phyloP scores from a whole-genome alignment of 805 yeast species.

The Starmerella tilneyi region DNA sequence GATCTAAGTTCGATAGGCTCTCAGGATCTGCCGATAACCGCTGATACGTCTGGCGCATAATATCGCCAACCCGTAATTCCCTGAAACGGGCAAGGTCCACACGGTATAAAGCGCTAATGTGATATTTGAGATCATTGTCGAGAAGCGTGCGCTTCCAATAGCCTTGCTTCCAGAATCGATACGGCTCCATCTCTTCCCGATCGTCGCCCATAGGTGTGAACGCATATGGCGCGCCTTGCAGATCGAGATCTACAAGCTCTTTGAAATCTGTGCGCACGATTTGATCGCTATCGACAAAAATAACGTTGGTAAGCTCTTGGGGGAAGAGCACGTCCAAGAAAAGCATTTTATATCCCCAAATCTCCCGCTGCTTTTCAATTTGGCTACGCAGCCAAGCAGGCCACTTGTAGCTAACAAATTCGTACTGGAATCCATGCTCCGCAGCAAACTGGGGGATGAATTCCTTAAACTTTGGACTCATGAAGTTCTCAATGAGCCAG shows the following conservation, averaged over 20 bases:
- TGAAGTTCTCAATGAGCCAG: constrained; percentile 76
- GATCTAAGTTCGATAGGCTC: constrained; percentile 76
- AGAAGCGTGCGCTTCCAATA: constrained; percentile 68
- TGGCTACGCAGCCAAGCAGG: constrained; percentile 81
- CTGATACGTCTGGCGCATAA: constrained; percentile 75
- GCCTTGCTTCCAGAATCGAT: constrained; percentile 85
- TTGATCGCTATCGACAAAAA: constrained; percentile 82
- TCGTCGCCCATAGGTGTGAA: constrained; percentile 82
- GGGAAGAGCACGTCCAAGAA: constrained; percentile 86
- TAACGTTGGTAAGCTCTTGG: constrained; percentile 56
- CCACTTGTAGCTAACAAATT: constrained; percentile 81
- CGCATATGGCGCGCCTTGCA: constrained; percentile 77
- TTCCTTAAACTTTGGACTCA: constrained; percentile 58
- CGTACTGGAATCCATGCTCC: constrained; percentile 55
- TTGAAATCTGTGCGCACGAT: constrained; percentile 64
- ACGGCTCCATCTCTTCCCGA: constrained; percentile 69
- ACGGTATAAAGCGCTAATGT: constrained; percentile 75
- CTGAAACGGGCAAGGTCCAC: constrained; percentile 66
- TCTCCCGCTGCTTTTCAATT: constrained; percentile 61
- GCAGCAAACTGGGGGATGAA: constrained; percentile 52
- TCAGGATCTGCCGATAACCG: constrained; percentile 64
- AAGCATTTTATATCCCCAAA: constrained; percentile 82
- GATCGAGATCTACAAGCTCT: constrained; percentile 56
- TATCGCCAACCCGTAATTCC: constrained; percentile 61
- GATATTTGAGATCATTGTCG: constrained; percentile 45